Conservation (phyloP, 129 eudicot genomes). For the Saussurea involucrata region DNA sequence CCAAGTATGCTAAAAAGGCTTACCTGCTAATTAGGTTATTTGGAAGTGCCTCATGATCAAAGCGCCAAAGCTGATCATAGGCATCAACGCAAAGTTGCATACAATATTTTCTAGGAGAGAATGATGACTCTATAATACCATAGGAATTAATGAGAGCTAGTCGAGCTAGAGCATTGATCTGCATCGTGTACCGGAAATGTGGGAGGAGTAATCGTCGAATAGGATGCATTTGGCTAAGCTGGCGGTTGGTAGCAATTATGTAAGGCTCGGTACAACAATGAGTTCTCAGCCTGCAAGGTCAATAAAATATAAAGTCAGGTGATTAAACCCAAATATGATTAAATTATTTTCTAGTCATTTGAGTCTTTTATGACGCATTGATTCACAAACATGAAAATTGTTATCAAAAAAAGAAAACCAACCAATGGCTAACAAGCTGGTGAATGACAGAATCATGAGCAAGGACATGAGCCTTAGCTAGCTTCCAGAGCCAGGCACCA, state of each 20-base stretch:
- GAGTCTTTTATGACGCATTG: neutral
- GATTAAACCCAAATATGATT: neutral
- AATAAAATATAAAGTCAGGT: neutral
- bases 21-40: conserved; percentile 67
- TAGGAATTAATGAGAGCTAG: conserved; percentile 43
- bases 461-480: conserved; percentile 79
- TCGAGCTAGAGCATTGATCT: conserved; percentile 72
- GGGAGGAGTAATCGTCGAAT: conserved; percentile 56
- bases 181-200: conserved; percentile 80
- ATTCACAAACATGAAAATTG: neutral
- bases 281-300: conserved; percentile 64
- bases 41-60: conserved; percentile 66
- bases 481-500: conserved; percentile 69
- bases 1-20: neutral
- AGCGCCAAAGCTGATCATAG: conserved; percentile 63
- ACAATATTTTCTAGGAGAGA: conserved; percentile 57
- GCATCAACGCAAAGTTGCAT: conserved; percentile 63
- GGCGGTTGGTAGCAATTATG: conserved; percentile 68
- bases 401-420: neutral
- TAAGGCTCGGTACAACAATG: conserved; percentile 78
- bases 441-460: conserved; percentile 78
- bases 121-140: conserved; percentile 64
- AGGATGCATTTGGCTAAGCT: conserved; percentile 79
- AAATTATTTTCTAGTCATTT: neutral
- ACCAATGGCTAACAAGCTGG: conserved; percentile 83